Conservation (phyloP, 495 filamentous ascomycete genomes). For the Penicillium riverlandense region DNA sequence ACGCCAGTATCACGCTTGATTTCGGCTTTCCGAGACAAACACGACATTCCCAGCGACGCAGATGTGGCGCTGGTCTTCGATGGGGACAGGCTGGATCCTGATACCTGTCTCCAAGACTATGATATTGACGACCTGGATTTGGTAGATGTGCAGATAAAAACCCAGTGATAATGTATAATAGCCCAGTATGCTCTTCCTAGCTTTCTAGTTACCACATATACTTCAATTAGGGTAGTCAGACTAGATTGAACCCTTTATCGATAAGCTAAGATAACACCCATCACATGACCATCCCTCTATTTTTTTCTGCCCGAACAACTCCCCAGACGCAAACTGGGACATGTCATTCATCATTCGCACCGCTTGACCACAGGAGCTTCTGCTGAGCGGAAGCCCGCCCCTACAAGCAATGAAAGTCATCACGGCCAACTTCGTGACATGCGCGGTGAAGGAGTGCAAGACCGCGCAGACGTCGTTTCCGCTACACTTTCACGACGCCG, state of each 20-base stretch:
- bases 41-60: constrained; percentile 36
- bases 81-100: constrained; percentile 63
- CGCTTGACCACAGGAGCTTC: no score
- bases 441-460: constrained; percentile 92
- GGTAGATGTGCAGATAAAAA: constrained; percentile 66
- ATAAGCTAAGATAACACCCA: no score
- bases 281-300: no score
- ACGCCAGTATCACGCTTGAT: constrained; percentile 50
- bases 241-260: not conserved
- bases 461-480: constrained; percentile 68
- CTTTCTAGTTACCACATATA: no score
- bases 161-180: not conserved
- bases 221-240: no score
- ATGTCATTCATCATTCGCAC: no score
- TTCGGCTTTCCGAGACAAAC: constrained; percentile 41
- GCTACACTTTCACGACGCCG: constrained; percentile 83
- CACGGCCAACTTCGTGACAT: constrained; percentile 94
- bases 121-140: constrained; percentile 75
- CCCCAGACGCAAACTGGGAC: no score
- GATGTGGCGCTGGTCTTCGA: constrained; percentile 67
- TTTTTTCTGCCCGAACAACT: no score
- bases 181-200: no score
- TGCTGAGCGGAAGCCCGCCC: no score
- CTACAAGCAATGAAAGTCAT: constrained; percentile 73
- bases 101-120: constrained; percentile 54